A percentile compares a stretch with the other conserved stretches of the same genome.
Conservation (phyloP, 2,329 filamentous ascomycete genomes). For the Botrytis hyacinthi region DNA sequence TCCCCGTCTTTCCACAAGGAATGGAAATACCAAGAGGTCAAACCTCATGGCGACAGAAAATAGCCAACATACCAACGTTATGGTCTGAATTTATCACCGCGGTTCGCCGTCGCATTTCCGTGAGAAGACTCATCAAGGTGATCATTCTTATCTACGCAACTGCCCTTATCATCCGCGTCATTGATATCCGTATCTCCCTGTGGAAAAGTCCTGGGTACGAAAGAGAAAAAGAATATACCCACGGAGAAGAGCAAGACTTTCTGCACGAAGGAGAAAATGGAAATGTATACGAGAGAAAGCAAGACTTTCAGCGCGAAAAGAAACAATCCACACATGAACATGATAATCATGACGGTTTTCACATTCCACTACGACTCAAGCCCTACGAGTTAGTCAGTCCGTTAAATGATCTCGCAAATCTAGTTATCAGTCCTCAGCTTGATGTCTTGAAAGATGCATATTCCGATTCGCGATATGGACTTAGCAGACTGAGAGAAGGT, state of each 20-base stretch:
- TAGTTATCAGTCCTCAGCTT: background rate
- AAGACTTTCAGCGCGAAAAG: background rate
- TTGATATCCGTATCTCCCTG: too few species aligned
- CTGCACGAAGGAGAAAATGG: background rate
- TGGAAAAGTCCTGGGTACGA: background rate
- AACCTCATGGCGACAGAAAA: background rate
- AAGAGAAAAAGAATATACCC: background rate
- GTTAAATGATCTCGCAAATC: background rate
- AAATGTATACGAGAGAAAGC: background rate
- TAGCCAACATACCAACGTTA: background rate
- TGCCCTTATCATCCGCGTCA: background rate
- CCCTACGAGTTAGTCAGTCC: background rate
- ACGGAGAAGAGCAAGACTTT: too few species aligned
- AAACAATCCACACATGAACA: background rate
- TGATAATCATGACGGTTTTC: background rate
- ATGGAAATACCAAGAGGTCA: background rate
- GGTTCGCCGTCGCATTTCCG: background rate
- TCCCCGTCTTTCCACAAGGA: background rate
- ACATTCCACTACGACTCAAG: background rate
- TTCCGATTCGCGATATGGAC: background rate
- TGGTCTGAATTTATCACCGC: background rate
- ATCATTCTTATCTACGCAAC: background rate
- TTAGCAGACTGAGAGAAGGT: background rate
- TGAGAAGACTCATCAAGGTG: background rate
- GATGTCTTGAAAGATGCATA: background rate